Percentiles rank a stretch among this genome's conserved stretches.
phyloP scores from a whole-genome alignment of 768 basidiomycete species.

The Suillus placidus region DNA sequence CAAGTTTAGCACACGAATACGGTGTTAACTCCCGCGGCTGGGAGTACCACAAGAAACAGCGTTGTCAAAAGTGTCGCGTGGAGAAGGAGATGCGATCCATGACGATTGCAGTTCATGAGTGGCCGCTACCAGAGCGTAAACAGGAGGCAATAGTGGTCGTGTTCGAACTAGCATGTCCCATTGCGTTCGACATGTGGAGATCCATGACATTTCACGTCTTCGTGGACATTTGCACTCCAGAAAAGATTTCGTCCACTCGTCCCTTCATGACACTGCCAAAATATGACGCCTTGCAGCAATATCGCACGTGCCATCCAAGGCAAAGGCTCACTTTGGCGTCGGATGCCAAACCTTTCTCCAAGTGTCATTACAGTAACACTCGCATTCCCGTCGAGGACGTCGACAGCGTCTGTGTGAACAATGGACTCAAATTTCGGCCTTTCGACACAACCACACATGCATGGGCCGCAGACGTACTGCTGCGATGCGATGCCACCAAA shows the following conservation, averaged over 20 bases:
- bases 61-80: slow-evolving; percentile 35
- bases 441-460: slow-evolving; percentile 29
- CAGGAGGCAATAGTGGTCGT: slow-evolving; percentile 33
- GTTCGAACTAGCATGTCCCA: slow-evolving; percentile 47
- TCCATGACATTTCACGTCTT: slow-evolving; percentile 42
- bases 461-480: slow-evolving; percentile 20
- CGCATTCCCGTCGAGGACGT: slow-evolving; percentile 5
- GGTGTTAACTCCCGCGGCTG: background rate
- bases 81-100: slow-evolving; percentile 23
- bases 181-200: slow-evolving; percentile 47
- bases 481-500: background rate
- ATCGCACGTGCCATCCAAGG: slow-evolving; percentile 18
- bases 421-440: slow-evolving; percentile 34
- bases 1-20: background rate
- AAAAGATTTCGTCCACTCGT: background rate
- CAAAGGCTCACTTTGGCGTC: slow-evolving; percentile 28
- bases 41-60: background rate
- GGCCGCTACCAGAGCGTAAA: slow-evolving; percentile 43
- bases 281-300: slow-evolving; percentile 19
- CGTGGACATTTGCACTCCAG: slow-evolving; percentile 35
- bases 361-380: slow-evolving; percentile 17
- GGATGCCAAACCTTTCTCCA: slow-evolving; percentile 24
- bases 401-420: slow-evolving; percentile 27
- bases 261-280: slow-evolving; percentile 20
- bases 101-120: slow-evolving; percentile 43